Evolutionary conservation across 306 rosid species (phyloP), one percentile per base, ranked within the genome.

Genomic region (Hippophae tibetana): DNA sequence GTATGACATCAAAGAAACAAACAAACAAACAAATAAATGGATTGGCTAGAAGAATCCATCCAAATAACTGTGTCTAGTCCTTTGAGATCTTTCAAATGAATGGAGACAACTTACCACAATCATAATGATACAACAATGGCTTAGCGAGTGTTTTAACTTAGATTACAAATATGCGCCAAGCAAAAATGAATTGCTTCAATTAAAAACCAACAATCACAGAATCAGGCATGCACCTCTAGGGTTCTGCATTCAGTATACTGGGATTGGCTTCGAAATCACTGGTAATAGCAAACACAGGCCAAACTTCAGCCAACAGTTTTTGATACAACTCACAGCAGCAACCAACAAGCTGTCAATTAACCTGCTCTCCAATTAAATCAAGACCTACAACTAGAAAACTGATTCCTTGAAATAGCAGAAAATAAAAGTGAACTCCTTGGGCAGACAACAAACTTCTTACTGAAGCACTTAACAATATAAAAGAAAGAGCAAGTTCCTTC

Each of bases 361-460:
- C 94, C 77, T 92, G 96, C 80, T 92, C 95, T 14, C 99, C 99
- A 2, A 92, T 92, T 79, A 92, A 80, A 75, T 92, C 99, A 49
- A 92, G 96, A 66, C 99, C 96, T 55, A 92, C 92, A 11, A 88
- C 93, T 52, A 92, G 81, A 72, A 92, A 92, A 74, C 86, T 88
- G 78, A 92, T 60, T 60, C 99, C 99, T 72, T 92, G 99, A 79
- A 92, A 88, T 69, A 92, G 71, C 49, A 92, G 79, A 79, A 92
- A 92, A 84, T 88, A 92, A 83, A 92, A 92, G 78, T 92, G 99
- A 80, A 92, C 82, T 71, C 96, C 99, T 76, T 92, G 96, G 7
- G 99, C 99, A 61, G 99, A 92, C 60, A 92, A 72, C 74, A 92
- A 75, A 75, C 99, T 88, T 82, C 96, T 85, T 59, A 78, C 83